Percentiles rank a stretch among this genome's conserved stretches.
Conservation (phyloP, 140 eudicot genomes). For the Cichorium intybus region DNA sequence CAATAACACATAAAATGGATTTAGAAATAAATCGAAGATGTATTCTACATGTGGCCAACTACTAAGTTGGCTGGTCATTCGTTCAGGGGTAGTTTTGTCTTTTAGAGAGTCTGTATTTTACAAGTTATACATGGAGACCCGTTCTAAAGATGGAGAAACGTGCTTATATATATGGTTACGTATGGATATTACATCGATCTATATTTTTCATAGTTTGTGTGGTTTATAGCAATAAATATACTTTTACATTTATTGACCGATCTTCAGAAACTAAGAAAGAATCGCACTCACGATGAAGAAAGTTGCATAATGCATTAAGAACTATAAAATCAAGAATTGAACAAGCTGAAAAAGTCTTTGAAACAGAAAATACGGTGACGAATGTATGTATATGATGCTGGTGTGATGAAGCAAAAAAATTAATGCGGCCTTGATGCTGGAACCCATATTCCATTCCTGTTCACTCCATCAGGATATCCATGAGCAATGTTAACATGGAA, state of each 20-base stretch:
- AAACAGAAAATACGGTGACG: conserved; percentile 44
- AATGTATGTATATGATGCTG: too few species aligned
- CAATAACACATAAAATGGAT: conserved; percentile 8
- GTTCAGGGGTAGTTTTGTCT: background rate
- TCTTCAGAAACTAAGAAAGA: background rate
- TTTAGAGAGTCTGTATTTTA: conserved; percentile 10
- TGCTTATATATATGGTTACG: background rate
- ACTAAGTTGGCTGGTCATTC: conserved; percentile 9
- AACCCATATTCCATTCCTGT: too few species aligned
- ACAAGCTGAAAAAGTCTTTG: conserved; percentile 32
- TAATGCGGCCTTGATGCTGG: too few species aligned
- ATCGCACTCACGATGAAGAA: background rate
- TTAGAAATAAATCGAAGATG: background rate
- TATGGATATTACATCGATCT: background rate
- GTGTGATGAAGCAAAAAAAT: background rate
- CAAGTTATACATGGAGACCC: conserved; percentile 1
- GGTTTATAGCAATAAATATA: too few species aligned
- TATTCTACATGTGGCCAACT: conserved; percentile 7
- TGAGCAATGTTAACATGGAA: too few species aligned
- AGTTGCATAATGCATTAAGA: background rate
- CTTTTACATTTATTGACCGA: background rate
- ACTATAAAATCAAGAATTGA: background rate
- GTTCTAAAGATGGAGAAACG: background rate
- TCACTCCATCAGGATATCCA: too few species aligned
- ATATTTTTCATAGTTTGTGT: background rate